Evolutionary conservation across 805 yeast species (phyloP).

Genomic region (Candida suzukii): DNA sequence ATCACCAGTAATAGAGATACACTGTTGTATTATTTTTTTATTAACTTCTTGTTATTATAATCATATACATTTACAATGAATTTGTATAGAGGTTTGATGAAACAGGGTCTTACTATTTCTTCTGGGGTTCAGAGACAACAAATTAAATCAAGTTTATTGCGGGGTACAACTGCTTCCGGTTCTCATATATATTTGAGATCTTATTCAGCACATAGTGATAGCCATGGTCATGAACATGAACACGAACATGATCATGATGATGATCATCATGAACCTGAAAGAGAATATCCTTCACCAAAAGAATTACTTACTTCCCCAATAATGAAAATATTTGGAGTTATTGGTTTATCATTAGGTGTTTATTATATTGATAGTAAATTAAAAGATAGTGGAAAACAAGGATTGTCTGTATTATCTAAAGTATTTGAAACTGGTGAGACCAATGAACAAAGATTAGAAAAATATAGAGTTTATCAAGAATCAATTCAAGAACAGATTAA

Average conservation of each 20-base stretch:
- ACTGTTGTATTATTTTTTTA: no score
- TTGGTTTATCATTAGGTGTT: no score
- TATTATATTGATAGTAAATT: no score
- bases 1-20: no score
- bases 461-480: slow-evolving; percentile 2
- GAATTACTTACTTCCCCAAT: not conserved
- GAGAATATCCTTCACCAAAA: not conserved
- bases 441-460: not conserved
- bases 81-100: no score
- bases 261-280: not conserved
- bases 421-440: not conserved
- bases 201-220: not conserved
- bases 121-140: no score
- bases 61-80: no score
- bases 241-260: not conserved
- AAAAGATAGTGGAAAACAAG: no score
- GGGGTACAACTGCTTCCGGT: not conserved
- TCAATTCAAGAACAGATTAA: not conserved
- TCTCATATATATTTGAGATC: not conserved
- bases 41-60: no score
- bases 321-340: not conserved
- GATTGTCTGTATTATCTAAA: no score
- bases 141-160: not conserved
- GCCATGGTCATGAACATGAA: not conserved
- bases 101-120: no score